phyloP scores from a whole-genome alignment of 164 flowering plant genomes.

The Piper betle region DNA sequence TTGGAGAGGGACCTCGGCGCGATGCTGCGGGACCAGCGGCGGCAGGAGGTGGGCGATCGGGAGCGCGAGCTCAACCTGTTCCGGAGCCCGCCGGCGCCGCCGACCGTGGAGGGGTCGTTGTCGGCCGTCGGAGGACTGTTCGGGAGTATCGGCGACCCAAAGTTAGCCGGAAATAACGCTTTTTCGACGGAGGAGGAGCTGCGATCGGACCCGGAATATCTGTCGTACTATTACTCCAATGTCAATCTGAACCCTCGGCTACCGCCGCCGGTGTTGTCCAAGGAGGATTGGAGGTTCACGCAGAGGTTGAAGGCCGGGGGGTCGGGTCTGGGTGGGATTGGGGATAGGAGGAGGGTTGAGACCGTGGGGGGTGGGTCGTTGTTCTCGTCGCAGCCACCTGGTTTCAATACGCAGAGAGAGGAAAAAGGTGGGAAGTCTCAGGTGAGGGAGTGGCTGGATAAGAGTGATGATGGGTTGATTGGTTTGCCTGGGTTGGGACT shows the following conservation, averaged over 20 bases:
- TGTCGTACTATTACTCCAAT: slow-evolving; percentile 51
- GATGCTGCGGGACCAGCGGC: slow-evolving; percentile 34
- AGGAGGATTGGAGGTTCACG: slow-evolving; percentile 62
- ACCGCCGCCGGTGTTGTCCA: slow-evolving; percentile 67
- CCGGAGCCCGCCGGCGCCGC: slow-evolving; percentile 86
- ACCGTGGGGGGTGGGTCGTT: slow-evolving; percentile 25
- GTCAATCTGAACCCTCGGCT: slow-evolving; percentile 67
- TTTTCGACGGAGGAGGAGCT: slow-evolving; percentile 44
- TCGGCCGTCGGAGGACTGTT: slow-evolving; percentile 49
- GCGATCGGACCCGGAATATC: slow-evolving; percentile 65
- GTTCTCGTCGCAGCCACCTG: slow-evolving; percentile 42
- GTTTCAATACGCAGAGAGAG: slow-evolving; percentile 23
- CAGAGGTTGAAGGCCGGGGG: slow-evolving; percentile 44
- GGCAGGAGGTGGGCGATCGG: slow-evolving; percentile 32
- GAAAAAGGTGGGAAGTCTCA: slow-evolving; percentile 13
- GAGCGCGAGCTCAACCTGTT: slow-evolving; percentile 47
- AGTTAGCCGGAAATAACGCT: slow-evolving; percentile 7
- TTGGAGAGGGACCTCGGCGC: slow-evolving; percentile 29
- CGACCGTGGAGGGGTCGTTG: slow-evolving; percentile 75
- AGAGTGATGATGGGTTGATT: slow-evolving; percentile 68
- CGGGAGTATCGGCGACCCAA: slow-evolving; percentile 14
- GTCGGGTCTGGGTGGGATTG: slow-evolving; percentile 36
- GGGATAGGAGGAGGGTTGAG: slow-evolving; percentile 51
- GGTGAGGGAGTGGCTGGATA: slow-evolving; percentile 23
- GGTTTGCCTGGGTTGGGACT: slow-evolving; percentile 63